These are phyloP conservation scores for Cantharellus cinnabarinus DNA, from an alignment of 768 basidiomycete species.

Conservation along the genomic window DNA sequence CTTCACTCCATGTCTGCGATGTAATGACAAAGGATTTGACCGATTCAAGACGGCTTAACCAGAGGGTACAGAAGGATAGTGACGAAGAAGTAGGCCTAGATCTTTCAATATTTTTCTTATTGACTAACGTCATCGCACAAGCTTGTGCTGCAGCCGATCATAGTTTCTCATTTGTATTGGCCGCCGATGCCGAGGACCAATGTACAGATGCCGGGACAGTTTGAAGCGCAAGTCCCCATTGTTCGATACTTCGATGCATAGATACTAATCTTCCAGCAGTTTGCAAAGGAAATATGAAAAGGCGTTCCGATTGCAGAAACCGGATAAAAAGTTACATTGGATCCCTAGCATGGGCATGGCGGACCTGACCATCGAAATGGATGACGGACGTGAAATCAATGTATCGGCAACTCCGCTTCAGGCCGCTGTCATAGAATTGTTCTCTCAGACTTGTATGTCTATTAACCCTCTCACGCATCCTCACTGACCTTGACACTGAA, in stretches of 20 bases:
- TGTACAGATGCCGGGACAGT: constrained; percentile 57
- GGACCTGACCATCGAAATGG: constrained; percentile 56
- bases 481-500: background rate
- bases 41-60: constrained; percentile 77
- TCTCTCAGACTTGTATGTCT: constrained; percentile 41
- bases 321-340: constrained; percentile 82
- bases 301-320: constrained; percentile 68
- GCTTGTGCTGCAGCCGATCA: constrained; percentile 65
- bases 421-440: constrained; percentile 76
- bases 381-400: constrained; percentile 48
- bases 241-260: background rate
- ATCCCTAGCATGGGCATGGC: constrained; percentile 77
- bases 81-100: too few relatives aligned
- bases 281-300: constrained; percentile 56
- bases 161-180: constrained; percentile 94
- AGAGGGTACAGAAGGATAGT: constrained; percentile 46
- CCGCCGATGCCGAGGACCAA: constrained; percentile 52
- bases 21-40: constrained; percentile 97
- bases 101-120: background rate
- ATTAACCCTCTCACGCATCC: background rate
- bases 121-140: constrained; percentile 13
- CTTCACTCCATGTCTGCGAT: constrained; percentile 83
- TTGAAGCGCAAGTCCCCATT: constrained; percentile 37
- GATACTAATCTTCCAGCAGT: constrained; percentile 19
- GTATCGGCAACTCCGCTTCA: constrained; percentile 72